Percentiles rank a stretch among this genome's conserved stretches.
Conservation (phyloP, 257 asterid species). For the Pogostemon cablin region DNA sequence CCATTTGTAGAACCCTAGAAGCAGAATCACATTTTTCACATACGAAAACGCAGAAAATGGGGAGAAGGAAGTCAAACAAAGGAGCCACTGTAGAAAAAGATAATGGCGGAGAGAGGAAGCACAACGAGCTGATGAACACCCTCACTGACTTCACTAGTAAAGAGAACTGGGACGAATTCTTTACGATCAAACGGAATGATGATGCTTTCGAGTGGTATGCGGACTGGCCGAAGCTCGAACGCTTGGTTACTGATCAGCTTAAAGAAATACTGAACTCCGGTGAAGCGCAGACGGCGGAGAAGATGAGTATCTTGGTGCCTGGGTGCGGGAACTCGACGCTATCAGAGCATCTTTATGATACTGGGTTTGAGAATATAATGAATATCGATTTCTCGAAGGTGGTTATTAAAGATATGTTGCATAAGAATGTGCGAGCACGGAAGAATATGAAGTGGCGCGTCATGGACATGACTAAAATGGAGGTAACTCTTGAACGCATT, state of each 20-base stretch:
- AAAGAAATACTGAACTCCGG: slow-evolving; percentile 11
- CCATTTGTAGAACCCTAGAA: slow-evolving; percentile 32
- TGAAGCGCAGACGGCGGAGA: slow-evolving; percentile 23
- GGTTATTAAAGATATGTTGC: slow-evolving; percentile 79
- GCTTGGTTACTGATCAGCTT: slow-evolving; percentile 48
- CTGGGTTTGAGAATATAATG: slow-evolving; percentile 63
- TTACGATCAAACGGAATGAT: slow-evolving; percentile 68
- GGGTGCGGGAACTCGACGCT: slow-evolving; percentile 97
- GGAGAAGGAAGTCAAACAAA: slow-evolving; percentile 1
- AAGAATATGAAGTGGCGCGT: slow-evolving; percentile 94
- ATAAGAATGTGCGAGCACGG: slow-evolving; percentile 70
- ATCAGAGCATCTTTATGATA: slow-evolving; percentile 83
- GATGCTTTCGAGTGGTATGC: slow-evolving; percentile 96
- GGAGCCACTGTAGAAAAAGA: background rate
- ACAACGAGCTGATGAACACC: slow-evolving; percentile 67
- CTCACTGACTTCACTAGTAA: slow-evolving; percentile 80
- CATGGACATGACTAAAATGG: slow-evolving; percentile 93
- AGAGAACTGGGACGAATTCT: slow-evolving; percentile 93
- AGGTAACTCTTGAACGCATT: slow-evolving; percentile 46
- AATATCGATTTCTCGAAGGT: slow-evolving; percentile 93
- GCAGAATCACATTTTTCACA: background rate
- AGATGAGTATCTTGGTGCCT: slow-evolving; percentile 66
- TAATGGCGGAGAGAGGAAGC: slow-evolving; percentile 34
- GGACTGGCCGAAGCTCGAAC: slow-evolving; percentile 74
- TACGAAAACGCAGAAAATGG: slow-evolving; percentile 39